Base-by-base conservation (phyloP, 768 basidiomycete species). In the Russula compacta region DNA sequence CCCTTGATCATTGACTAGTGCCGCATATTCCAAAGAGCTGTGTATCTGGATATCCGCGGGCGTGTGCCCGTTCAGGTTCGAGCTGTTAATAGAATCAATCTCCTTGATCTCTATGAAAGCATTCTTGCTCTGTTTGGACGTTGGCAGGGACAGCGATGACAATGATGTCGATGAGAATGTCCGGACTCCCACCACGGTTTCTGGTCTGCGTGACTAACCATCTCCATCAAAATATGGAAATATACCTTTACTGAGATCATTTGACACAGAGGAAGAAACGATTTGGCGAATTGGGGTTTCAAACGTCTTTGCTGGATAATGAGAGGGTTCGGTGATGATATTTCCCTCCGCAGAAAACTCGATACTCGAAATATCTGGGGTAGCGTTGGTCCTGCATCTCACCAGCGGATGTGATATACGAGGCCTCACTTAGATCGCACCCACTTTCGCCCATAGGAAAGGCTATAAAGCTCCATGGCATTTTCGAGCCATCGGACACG, bases 221-320 rank as follows among this genome's bases (percentile, higher is more conserved):
- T 40, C 35, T 38, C 32, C 17, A 71, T 60, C 39, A 66, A 51
- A 24, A 29, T 6, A 19, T n/a, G 7, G 11, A 9, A 14, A 49
- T 32, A 39, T 51, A 65, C 57, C 53, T 51, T 33, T 43, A 39
- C 9, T 33, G 15, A 44, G 36, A 36, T 50, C 38, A 29, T 33
- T 46, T 17, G 61, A 54, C 29, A 35, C 17, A 1, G 49, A 32
- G 24, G 60, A 67, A 15, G 64, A 56, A 15, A 73, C 70, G 50
- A 90, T 74, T 65, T 91, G 89, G 55, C 77, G 76, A 55, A 92
- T 87, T 12, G 89, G 87, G 2, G 87, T 88, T 19, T 79, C 72
- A 61, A 88, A 89, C 2, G 73, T 72, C 61, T 73, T 73, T 6
- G 75, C 68, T 5, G 83, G 74, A 5, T 64, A 71, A 2, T 74